These are phyloP conservation scores for Mycena maculata DNA, from an alignment of 768 basidiomycete species.

Conservation along the genomic window DNA sequence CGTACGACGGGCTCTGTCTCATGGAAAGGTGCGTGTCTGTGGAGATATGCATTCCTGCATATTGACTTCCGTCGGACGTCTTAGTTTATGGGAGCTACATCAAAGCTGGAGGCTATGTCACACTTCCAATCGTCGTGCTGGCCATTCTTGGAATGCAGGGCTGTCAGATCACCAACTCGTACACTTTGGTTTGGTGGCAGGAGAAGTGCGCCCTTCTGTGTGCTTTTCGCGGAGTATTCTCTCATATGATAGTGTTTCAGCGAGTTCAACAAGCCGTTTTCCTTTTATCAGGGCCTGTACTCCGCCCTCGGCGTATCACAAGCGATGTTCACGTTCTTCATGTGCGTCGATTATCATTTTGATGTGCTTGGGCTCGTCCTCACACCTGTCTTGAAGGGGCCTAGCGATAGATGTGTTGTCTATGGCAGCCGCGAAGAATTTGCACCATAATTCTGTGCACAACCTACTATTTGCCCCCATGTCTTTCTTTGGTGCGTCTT, in stretches of 20 bases:
- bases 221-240: not conserved
- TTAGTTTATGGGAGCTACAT: conserved; percentile 72
- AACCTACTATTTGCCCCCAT: conserved; percentile 78
- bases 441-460: conserved; percentile 67
- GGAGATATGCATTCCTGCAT: conserved; percentile 30
- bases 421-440: conserved; percentile 67
- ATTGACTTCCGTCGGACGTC: not conserved
- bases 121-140: conserved; percentile 61
- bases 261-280: conserved; percentile 59
- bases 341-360: conserved; percentile 50
- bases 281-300: conserved; percentile 75
- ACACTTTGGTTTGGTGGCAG: conserved; percentile 82
- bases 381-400: conserved; percentile 54
- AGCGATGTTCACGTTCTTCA: conserved; percentile 63
- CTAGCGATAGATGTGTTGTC: conserved; percentile 66
- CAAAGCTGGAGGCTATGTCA: conserved; percentile 63
- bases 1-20: conserved; percentile 75
- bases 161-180: conserved; percentile 69
- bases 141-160: conserved; percentile 69
- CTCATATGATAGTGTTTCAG: conserved; percentile 39
- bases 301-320: conserved; percentile 70
- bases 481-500: conserved; percentile 76
- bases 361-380: no score
- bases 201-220: conserved; percentile 51
- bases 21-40: conserved; percentile 60